Base-by-base conservation (phyloP, 1,284 basidiomycete genomes). In the Marasmius tenuissimus region DNA sequence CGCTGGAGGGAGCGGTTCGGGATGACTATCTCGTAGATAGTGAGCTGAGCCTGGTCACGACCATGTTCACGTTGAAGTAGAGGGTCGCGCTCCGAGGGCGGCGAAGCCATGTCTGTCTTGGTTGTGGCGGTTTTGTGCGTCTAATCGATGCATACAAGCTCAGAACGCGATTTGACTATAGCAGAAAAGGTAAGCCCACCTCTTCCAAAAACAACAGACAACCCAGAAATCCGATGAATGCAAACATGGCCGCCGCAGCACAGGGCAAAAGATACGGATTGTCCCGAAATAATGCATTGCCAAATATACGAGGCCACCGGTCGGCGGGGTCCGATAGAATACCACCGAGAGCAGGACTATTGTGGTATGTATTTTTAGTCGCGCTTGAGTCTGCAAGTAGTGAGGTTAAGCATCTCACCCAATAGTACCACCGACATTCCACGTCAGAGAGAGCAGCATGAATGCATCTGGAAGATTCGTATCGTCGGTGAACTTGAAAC, bases 231-330 rank as follows among this genome's bases (percentile, higher is more conserved):
- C 67, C 62, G 0, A 63, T 39, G 9, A 73, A 61, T 0, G 74
- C 66, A 14, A 72, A 55, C 2, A 66, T 45, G 1, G 78, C 82
- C 1, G 61, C 40, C 4, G 59, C 35, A 11, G 51, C 33, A 57
- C 75, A 76, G 14, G 74, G 72, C 34, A 76, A 66, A 60, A 75
- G 69, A 62, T 76, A 76, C 1, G 74, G 73, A 62, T 71, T 67
- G 16, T 63, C 60, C 9, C 61, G 61, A 59, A 71, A 73, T 56
- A 75, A 61, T 16, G 47, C 22, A 27, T 60, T 59, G 10, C 63
- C 64, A 57, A 75, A 70, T 1, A 67, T 37, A 9, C 59, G 38
- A 9, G 67, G 74, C 62, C 72, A 73, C 22, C 63, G 50, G 3
- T 68, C 59, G 9, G 70, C 72, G 6, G 75, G 75, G 16, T 70